phyloP scores from a whole-genome alignment of 139 green algal species.

The Eudorina sp. region DNA sequence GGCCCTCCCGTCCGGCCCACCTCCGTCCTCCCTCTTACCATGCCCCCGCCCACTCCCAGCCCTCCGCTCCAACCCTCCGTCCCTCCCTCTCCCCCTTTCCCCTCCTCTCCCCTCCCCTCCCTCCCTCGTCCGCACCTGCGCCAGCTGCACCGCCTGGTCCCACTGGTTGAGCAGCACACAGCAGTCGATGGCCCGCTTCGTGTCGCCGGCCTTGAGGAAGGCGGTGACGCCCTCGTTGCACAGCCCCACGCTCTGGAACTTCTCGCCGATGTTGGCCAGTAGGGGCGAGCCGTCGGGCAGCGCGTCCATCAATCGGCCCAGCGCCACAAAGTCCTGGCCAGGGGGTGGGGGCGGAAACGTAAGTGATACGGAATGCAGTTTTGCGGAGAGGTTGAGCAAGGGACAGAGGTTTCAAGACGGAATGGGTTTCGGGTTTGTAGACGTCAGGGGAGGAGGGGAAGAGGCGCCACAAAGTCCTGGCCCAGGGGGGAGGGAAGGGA shows the following conservation, averaged over 20 bases:
- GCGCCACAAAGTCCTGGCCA: constrained; percentile 71
- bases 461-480: neutral
- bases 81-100: neutral
- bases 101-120: neutral
- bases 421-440: no score
- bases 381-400: no score
- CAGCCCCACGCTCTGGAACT: constrained; percentile 82
- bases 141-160: constrained; percentile 81
- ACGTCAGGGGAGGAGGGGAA: no score
- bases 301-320: constrained; percentile 75
- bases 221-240: constrained; percentile 80
- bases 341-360: neutral
- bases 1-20: no score
- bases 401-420: no score
- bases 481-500: neutral
- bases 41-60: neutral
- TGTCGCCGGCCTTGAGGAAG: constrained; percentile 79
- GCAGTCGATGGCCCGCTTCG: constrained; percentile 84
- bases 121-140: constrained; percentile 50
- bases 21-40: no score
- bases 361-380: no score
- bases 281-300: constrained; percentile 76
- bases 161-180: constrained; percentile 90
- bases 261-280: constrained; percentile 75
- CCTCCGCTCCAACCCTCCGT: neutral